A percentile compares a stretch with the other conserved stretches of the same genome.
phyloP scores from a whole-genome alignment of 83 land plant species.

The Thuja plicata region DNA sequence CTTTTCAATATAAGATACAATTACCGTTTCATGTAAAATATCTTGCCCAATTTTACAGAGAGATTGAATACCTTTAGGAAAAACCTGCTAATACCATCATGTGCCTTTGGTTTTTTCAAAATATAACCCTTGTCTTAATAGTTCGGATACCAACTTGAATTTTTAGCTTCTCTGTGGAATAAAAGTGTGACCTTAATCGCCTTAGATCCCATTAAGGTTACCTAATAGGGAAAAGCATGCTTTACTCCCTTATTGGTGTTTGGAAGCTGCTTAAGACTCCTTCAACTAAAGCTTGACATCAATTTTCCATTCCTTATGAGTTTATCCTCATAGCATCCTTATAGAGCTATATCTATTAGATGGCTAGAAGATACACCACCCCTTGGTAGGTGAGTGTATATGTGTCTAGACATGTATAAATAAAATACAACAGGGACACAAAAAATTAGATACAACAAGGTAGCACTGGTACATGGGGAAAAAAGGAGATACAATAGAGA shows the following conservation, averaged over 20 bases:
- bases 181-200: background rate
- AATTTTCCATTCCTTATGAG: background rate
- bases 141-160: background rate
- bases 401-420: background rate
- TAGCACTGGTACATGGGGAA: background rate
- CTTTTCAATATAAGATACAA: background rate
- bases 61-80: background rate
- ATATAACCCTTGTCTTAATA: background rate
- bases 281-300: background rate
- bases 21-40: background rate
- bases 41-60: background rate
- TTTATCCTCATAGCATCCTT: background rate
- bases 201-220: background rate
- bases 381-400: background rate
- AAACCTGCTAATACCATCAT: background rate
- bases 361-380: background rate
- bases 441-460: background rate
- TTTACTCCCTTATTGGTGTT: background rate
- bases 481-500: background rate
- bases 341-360: too few relatives aligned
- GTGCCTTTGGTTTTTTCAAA: background rate
- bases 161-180: background rate
- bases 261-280: background rate
- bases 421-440: background rate
- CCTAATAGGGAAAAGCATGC: background rate